phyloP scores from a whole-genome alignment of 2,329 filamentous ascomycete species.

The Nemania sp. region DNA sequence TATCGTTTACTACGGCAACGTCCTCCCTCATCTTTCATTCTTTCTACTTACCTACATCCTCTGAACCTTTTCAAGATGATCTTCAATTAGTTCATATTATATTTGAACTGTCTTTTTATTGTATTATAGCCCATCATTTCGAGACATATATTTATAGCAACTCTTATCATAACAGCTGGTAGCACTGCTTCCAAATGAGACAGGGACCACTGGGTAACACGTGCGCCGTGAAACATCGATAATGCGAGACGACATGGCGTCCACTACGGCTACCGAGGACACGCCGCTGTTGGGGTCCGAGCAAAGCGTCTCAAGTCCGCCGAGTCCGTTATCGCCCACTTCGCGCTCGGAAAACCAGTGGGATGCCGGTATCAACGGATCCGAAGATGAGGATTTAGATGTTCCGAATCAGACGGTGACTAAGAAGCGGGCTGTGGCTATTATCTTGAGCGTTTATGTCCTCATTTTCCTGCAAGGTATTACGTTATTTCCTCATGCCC shows the following conservation, averaged over 20 bases:
- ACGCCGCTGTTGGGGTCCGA: constrained; percentile 48
- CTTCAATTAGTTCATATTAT: background rate
- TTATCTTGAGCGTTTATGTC: constrained; percentile 65
- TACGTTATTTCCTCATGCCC: constrained; percentile 7
- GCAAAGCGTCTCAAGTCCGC: constrained; percentile 19
- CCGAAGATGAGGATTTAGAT: constrained; percentile 42
- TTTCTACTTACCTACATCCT: background rate
- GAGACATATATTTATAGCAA: background rate
- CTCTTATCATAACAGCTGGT: background rate
- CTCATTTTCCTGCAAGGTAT: constrained; percentile 72
- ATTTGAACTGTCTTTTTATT: background rate
- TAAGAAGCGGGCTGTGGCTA: constrained; percentile 55
- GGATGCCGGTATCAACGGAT: constrained; percentile 2
- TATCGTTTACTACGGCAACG: background rate
- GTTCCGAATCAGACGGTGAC: constrained; percentile 49
- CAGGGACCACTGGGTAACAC: background rate
- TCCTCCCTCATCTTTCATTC: background rate
- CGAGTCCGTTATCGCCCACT: constrained; percentile 16
- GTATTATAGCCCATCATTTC: background rate
- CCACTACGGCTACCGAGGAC: constrained; percentile 41
- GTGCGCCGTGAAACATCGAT: background rate
- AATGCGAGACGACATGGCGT: constrained; percentile 27
- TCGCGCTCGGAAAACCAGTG: background rate
- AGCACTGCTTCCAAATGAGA: background rate
- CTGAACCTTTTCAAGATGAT: background rate